These are phyloP conservation scores for Plantago ovata DNA, from an alignment of 257 asterid species.

Conservation along the genomic window DNA sequence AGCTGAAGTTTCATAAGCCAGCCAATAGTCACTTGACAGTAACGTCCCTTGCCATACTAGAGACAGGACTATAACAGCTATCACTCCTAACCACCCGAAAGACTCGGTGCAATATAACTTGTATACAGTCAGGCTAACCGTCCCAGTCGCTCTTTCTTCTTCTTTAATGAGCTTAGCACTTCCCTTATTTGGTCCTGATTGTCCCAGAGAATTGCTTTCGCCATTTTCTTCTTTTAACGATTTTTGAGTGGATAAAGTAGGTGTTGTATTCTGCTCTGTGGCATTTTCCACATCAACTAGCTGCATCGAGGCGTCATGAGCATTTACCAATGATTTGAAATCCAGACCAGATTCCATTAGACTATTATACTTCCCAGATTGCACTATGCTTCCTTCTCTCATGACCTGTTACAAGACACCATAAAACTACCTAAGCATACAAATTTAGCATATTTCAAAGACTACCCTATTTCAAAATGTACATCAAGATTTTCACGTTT, in stretches of 20 bases:
- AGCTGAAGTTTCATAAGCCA: slow-evolving; percentile 81
- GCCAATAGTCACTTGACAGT: slow-evolving; percentile 87
- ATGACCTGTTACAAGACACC: slow-evolving; percentile 56
- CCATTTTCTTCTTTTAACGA: slow-evolving; percentile 56
- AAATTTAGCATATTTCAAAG: too few species aligned
- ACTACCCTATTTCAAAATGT: too few species aligned
- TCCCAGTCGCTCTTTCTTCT: slow-evolving; percentile 83
- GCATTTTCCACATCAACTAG: slow-evolving; percentile 81
- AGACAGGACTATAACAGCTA: slow-evolving; percentile 40
- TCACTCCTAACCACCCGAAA: slow-evolving; percentile 83
- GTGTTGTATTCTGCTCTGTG: slow-evolving; percentile 27
- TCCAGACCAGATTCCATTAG: slow-evolving; percentile 58
- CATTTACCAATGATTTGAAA: slow-evolving; percentile 74
- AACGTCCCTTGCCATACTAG: slow-evolving; percentile 68
- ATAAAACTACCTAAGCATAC: background rate
- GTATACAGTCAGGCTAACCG: slow-evolving; percentile 72
- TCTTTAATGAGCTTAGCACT: slow-evolving; percentile 80
- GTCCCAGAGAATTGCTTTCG: slow-evolving; percentile 35
- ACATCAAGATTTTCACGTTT: too few species aligned
- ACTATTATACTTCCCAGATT: slow-evolving; percentile 76
- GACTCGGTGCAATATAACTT: slow-evolving; percentile 74
- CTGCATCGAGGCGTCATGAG: slow-evolving; percentile 90
- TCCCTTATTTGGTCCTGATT: slow-evolving; percentile 32
- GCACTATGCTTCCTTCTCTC: slow-evolving; percentile 83
- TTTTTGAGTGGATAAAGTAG: slow-evolving; percentile 31